These are phyloP conservation scores for Penicillium fuscoglaucum DNA, from an alignment of 2,329 filamentous ascomycete genomes.

Conservation along the genomic window DNA sequence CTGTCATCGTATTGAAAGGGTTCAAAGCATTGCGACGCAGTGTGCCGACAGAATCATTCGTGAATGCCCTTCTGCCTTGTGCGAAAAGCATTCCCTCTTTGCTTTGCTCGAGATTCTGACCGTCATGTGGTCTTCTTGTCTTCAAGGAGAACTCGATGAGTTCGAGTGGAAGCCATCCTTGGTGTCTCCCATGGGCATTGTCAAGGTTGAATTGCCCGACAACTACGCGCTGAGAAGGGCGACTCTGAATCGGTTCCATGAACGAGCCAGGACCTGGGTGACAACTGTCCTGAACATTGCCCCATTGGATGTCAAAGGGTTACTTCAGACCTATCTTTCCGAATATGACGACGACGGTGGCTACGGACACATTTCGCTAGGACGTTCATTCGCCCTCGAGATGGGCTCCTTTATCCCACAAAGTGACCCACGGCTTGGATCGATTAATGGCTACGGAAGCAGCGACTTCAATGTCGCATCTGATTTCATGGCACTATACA, in stretches of 20 bases:
- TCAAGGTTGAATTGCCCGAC: slow-evolving; percentile 88
- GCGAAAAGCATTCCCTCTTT: slow-evolving; percentile 86
- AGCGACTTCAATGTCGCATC: slow-evolving; percentile 86
- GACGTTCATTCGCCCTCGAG: slow-evolving; percentile 89
- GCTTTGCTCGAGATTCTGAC: slow-evolving; percentile 87
- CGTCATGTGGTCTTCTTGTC: slow-evolving; percentile 91
- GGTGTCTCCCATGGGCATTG: slow-evolving; percentile 71
- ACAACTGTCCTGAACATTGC: slow-evolving; percentile 76
- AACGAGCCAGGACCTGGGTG: slow-evolving; percentile 78
- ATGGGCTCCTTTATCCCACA: slow-evolving; percentile 84
- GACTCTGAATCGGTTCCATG: slow-evolving; percentile 76
- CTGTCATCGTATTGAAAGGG: slow-evolving; percentile 88
- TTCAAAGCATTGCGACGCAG: slow-evolving; percentile 80
- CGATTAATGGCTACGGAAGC: slow-evolving; percentile 73
- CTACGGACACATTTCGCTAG: slow-evolving; percentile 88
- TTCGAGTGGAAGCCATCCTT: slow-evolving; percentile 86
- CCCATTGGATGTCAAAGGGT: slow-evolving; percentile 88
- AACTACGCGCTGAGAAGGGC: slow-evolving; percentile 78
- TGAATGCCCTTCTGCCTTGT: slow-evolving; percentile 84
- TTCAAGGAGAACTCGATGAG: slow-evolving; percentile 91
- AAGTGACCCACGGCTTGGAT: slow-evolving; percentile 79
- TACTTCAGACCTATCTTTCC: slow-evolving; percentile 90
- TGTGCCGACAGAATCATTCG: slow-evolving; percentile 84
- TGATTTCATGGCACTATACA: slow-evolving; percentile 96
- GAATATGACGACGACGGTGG: slow-evolving; percentile 89